Evolutionary conservation across 192 early-diverging fungal species (phyloP).

Genomic region (Phycomyces nitens): DNA sequence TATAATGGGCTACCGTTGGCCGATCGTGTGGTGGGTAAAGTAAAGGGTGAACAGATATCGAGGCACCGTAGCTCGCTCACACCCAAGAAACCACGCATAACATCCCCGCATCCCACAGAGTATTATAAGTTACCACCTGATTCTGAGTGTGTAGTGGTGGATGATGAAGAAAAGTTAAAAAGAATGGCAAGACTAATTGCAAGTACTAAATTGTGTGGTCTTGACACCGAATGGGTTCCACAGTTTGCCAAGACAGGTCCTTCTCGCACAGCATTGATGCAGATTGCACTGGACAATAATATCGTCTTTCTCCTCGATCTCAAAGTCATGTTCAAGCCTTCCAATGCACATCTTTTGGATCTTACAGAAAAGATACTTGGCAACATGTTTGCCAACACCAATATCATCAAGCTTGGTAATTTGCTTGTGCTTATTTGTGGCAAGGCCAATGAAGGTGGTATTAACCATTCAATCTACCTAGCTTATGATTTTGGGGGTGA

Average conservation of each 20-base stretch:
- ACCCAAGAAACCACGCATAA: constrained; percentile 3
- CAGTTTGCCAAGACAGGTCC: constrained; percentile 17
- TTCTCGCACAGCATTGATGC: constrained; percentile 27
- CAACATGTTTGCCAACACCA: constrained; percentile 2
- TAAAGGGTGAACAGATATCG: constrained; percentile 32
- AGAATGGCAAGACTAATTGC: constrained; percentile 14
- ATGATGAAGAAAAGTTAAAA: constrained; percentile 6
- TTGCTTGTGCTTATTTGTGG: not conserved
- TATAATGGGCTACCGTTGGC: constrained; percentile 17
- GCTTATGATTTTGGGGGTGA: constrained; percentile 37
- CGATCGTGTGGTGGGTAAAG: constrained; percentile 18
- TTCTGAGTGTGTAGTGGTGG: constrained; percentile 19
- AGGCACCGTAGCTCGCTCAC: constrained; percentile 12
- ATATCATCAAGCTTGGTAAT: constrained; percentile 28
- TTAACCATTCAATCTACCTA: not conserved
- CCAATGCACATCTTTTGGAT: not conserved
- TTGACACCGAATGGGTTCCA: constrained; percentile 36
- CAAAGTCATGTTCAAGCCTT: constrained; percentile 5
- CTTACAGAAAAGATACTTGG: constrained; percentile 14
- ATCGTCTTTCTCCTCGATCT: constrained; percentile 28
- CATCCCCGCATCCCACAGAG: not conserved
- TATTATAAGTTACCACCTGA: constrained; percentile 15
- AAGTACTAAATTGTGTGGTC: constrained; percentile 11
- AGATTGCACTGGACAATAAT: constrained; percentile 21
- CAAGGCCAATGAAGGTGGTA: not conserved